These are phyloP conservation scores for Pugionium dolabratum DNA, from an alignment of 345 rosid genomes.

Conservation along the genomic window DNA sequence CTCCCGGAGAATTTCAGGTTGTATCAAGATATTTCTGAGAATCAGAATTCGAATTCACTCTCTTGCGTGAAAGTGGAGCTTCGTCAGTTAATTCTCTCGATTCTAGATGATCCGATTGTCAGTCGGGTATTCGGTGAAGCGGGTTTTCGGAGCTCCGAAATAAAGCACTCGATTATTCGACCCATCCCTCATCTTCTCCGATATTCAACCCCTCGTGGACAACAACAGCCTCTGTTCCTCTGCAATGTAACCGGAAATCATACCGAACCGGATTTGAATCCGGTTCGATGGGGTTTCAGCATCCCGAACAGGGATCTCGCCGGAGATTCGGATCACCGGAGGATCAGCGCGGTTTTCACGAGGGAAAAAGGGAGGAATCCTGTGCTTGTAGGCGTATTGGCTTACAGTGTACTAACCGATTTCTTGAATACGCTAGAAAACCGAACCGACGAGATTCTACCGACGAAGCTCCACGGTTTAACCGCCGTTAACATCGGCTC, in stretches of 20 bases:
- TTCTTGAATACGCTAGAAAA: conserved; percentile 47
- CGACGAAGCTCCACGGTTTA: conserved; percentile 49
- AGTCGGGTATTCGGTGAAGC: conserved; percentile 90
- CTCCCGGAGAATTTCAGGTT: conserved; percentile 79
- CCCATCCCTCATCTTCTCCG: conserved; percentile 70
- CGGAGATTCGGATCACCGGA: conserved; percentile 53
- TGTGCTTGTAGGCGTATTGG: conserved; percentile 65
- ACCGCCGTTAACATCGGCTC: conserved; percentile 45
- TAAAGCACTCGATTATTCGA: conserved; percentile 76
- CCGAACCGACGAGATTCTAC: conserved; percentile 41
- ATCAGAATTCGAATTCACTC: conserved; percentile 32
- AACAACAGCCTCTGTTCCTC: conserved; percentile 56
- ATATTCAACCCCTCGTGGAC: conserved; percentile 47
- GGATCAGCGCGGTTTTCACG: conserved; percentile 58
- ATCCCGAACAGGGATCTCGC: conserved; percentile 46
- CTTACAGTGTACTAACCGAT: conserved; percentile 51
- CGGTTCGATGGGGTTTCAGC: conserved; percentile 48
- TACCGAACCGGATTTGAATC: conserved; percentile 19
- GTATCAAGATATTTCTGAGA: conserved; percentile 65
- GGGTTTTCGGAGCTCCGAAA: conserved; percentile 85
- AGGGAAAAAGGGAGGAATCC: conserved; percentile 67
- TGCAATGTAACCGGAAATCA: conserved; percentile 48
- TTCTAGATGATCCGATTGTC: conserved; percentile 88
- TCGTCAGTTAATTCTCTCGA: conserved; percentile 69
- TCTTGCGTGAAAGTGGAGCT: conserved; percentile 81